Evolutionary conservation across 192 early-diverging fungal species (phyloP).

Genomic region (Coemansia umbellata): DNA sequence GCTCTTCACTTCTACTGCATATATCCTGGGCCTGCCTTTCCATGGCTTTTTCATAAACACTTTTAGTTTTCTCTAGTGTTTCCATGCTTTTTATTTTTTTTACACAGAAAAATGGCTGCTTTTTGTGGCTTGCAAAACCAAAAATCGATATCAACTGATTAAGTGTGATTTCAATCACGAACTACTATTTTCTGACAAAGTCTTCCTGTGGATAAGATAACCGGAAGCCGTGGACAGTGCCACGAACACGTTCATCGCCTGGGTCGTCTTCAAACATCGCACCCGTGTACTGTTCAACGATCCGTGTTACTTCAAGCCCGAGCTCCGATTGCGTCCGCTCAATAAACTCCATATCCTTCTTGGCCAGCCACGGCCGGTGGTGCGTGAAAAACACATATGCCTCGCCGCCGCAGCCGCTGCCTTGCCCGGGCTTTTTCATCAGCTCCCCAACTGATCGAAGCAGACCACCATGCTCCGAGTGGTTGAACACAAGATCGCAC

Average conservation of each 20-base stretch:
- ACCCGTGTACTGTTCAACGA: slow-evolving; percentile 64
- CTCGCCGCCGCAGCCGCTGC: slow-evolving; percentile 34
- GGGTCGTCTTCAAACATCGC: slow-evolving; percentile 88
- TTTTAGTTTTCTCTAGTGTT: too few relatives aligned
- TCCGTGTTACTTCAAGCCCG: slow-evolving; percentile 64
- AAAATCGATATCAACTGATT: too few relatives aligned
- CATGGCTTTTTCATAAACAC: too few relatives aligned
- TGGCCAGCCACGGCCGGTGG: slow-evolving; percentile 74
- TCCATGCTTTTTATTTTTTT: too few relatives aligned
- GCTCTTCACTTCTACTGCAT: too few relatives aligned
- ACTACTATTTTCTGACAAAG: neutral
- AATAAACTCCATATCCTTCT: slow-evolving; percentile 82
- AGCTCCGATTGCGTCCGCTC: slow-evolving; percentile 63
- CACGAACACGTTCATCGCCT: slow-evolving; percentile 70
- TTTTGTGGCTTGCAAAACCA: neutral
- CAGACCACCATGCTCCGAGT: slow-evolving; percentile 77
- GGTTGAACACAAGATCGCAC: slow-evolving; percentile 85
- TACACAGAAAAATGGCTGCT: neutral
- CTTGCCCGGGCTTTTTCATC: slow-evolving; percentile 42
- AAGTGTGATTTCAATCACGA: neutral
- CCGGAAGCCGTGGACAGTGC: slow-evolving; percentile 77
- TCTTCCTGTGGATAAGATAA: slow-evolving; percentile 23
- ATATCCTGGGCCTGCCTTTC: too few relatives aligned
- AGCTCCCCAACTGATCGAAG: slow-evolving; percentile 63
- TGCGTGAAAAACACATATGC: slow-evolving; percentile 80